phyloP scores from a whole-genome alignment of 805 yeast species.

The Cyberlindnera xishuangbannaensis region DNA sequence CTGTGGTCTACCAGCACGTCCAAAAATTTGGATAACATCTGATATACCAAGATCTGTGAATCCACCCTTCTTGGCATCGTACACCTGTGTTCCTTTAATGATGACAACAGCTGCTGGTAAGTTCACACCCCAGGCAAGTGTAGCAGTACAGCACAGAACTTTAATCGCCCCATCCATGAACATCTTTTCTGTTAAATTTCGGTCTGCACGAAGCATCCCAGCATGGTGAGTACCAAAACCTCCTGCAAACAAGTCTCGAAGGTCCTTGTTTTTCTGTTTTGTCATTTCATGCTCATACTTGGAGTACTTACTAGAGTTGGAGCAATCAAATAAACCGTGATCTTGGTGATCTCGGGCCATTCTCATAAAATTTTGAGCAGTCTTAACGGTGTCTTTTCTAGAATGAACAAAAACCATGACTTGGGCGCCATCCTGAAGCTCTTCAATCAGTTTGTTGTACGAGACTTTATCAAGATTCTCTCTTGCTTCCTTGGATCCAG shows the following conservation, averaged over 20 bases:
- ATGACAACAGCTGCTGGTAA: slow-evolving; percentile 97
- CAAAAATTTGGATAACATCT: slow-evolving; percentile 96
- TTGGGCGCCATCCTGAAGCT: slow-evolving; percentile 67
- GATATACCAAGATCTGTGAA: slow-evolving; percentile 89
- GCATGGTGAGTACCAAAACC: slow-evolving; percentile 98
- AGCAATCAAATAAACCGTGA: slow-evolving; percentile 49
- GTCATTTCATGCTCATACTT: slow-evolving; percentile 59
- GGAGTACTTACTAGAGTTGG: slow-evolving; percentile 36
- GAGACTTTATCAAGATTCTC: slow-evolving; percentile 72
- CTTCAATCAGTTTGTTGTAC: slow-evolving; percentile 68
- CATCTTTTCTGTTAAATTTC: slow-evolving; percentile 85
- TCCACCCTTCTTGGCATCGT: slow-evolving; percentile 93
- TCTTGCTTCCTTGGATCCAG: slow-evolving; percentile 63
- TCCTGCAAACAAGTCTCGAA: slow-evolving; percentile 67
- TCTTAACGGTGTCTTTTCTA: slow-evolving; percentile 83
- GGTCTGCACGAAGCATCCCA: slow-evolving; percentile 87
- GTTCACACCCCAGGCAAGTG: slow-evolving; percentile 99
- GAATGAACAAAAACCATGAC: slow-evolving; percentile 97
- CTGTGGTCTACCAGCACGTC: slow-evolving; percentile 99
- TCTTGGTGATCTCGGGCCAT: slow-evolving; percentile 64
- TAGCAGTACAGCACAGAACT: slow-evolving; percentile 92
- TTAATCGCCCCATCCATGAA: slow-evolving; percentile 80
- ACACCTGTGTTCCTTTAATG: slow-evolving; percentile 93
- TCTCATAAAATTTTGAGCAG: slow-evolving; percentile 66
- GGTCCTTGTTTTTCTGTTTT: slow-evolving; percentile 67